A percentile compares a stretch with the other conserved stretches of the same genome.
Conservation (phyloP, 257 asterid species). For the Scutellaria baicalensis region DNA sequence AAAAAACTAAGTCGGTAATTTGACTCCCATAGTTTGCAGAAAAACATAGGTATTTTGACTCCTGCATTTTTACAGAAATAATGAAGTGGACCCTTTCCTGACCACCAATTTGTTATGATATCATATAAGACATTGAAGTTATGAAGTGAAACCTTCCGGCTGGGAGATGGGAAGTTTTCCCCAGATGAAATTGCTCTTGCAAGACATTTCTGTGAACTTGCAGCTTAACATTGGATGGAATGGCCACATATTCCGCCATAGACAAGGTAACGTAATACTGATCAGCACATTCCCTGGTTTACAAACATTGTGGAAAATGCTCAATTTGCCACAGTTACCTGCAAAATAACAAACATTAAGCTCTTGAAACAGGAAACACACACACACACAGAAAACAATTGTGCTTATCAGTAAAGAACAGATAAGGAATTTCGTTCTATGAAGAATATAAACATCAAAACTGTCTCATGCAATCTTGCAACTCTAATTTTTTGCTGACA, state of each 20-base stretch:
- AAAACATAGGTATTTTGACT: neutral
- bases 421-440: neutral
- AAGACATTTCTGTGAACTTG: slow-evolving; percentile 26
- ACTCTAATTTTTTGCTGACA: neutral
- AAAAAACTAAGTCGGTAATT: neutral
- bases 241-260: slow-evolving; percentile 60
- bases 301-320: slow-evolving; percentile 20
- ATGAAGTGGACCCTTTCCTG: slow-evolving; percentile 15
- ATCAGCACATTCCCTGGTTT: slow-evolving; percentile 28
- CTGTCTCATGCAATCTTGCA: neutral
- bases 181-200: slow-evolving; percentile 25
- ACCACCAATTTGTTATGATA: slow-evolving; percentile 11
- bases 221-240: slow-evolving; percentile 40
- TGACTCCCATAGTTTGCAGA: neutral
- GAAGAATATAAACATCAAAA: neutral
- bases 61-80: neutral
- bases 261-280: slow-evolving; percentile 10
- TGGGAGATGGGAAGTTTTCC: slow-evolving; percentile 24
- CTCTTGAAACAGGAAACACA: neutral
- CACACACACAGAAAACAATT: neutral
- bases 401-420: neutral
- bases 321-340: slow-evolving; percentile 20
- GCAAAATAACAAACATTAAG: slow-evolving; percentile 4
- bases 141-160: slow-evolving; percentile 33
- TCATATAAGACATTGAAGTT: slow-evolving; percentile 5